Percentiles rank a stretch among this genome's conserved stretches.
phyloP scores from a whole-genome alignment of 306 rosid genomes.

The Luffa acutangula region DNA sequence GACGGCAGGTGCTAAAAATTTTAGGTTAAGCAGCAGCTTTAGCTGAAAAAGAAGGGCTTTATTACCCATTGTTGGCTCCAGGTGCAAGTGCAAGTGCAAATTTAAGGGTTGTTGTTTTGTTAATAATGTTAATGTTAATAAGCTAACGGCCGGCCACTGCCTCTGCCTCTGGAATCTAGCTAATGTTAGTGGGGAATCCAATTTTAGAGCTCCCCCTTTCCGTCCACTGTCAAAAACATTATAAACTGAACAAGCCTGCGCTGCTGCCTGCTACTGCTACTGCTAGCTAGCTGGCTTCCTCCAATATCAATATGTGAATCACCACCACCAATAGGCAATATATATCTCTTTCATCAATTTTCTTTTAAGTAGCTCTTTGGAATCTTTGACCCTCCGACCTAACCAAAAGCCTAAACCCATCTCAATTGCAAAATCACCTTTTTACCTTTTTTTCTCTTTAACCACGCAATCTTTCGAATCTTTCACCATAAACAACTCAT shows the following conservation, averaged over 20 bases:
- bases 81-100: not conserved
- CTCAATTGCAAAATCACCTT: not conserved
- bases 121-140: too few species aligned
- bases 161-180: not conserved
- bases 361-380: not conserved
- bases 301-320: too few species aligned
- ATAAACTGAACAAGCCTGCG: too few species aligned
- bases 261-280: too few species aligned
- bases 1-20: not conserved
- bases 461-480: not conserved
- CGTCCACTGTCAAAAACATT: too few species aligned
- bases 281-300: too few species aligned
- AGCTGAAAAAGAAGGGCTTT: not conserved
- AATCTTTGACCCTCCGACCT: slow-evolving; percentile 4
- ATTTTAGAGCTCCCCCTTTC: too few species aligned
- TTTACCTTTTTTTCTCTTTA: not conserved
- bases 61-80: not conserved
- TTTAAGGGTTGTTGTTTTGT: not conserved
- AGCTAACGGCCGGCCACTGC: not conserved
- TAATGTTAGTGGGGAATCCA: not conserved
- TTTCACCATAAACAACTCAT: not conserved
- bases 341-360: too few species aligned
- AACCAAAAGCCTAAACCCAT: not conserved
- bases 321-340: too few species aligned
- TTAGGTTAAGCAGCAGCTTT: not conserved